Evolutionary conservation across 495 filamentous ascomycete genomes (phyloP), one percentile per base, ranked within the genome.

Genomic region (Neurospora sp.): DNA sequence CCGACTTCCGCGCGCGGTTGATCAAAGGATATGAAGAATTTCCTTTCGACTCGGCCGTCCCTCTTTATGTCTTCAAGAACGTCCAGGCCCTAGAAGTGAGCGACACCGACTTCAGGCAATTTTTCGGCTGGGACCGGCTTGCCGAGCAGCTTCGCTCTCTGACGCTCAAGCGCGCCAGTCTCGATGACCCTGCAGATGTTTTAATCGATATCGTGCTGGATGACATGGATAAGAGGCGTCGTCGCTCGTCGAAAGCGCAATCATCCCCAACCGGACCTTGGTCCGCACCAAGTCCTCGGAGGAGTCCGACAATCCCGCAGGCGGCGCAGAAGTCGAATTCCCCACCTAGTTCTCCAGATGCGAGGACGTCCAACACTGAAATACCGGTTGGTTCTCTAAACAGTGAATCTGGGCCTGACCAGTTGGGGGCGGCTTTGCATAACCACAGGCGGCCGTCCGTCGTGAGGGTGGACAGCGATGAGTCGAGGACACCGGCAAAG

Each of bases 41-140:
- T 77, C 96, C 96, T 4, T 97, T 99, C 80, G 96, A 99, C 79
- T 96, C 93, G 45, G 96, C 96, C n/a, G 96, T 99, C 37, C 96
- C 96, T 20, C 83, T 98, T 12, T 90, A 94, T 79, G 91, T 92
- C 37, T 98, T 99, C 87, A 98, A 99, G 84, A 99, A 98, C 77
- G 82, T 98, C 69, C 94, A 93, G 81, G 90, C 92, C 10, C 85
- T 99, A 75, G 96, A 98, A 82, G 93, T 99, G 59, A 93, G 90
- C 81, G 94, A 97, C 79, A 90, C 98, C 78, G 96, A 98, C 82
- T 97, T 96, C 78, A 90, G 96, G 74, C 94, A 97, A 74, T 97
- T 98, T 82, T 97, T 92, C 80, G 96, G 96, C 59, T 99, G 96
- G 96, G 96, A 98, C 81, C 88, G 91, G 72, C 78, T 98, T 72